Base-by-base conservation (phyloP, 2,329 filamentous ascomycete species). In the Aspergillaceae sp. region DNA sequence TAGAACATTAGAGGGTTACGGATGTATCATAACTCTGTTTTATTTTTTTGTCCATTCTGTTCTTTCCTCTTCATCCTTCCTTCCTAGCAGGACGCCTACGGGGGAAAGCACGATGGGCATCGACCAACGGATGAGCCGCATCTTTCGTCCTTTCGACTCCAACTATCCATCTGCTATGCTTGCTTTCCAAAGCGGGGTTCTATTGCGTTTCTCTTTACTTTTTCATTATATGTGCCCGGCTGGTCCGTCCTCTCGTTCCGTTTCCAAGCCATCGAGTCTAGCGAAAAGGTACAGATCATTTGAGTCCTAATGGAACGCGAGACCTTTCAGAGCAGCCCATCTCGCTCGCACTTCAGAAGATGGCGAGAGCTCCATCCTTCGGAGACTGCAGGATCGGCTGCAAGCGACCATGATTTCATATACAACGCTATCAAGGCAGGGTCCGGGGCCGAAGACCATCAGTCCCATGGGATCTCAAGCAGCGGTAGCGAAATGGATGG, bases 381-480 rank as follows among this genome's bases (percentile, higher is more conserved):
- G 30, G 48, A 46, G 11, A 58, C 55, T 7, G 54, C 53, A 0
- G 62, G 64, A 38, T 61, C 61, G 9, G 45, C 56, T 32, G 57
- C 58, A 11, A 68, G 64, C 44, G 62, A 66, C 27, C 63, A 66
- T 40, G 58, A 55, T 42, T 66, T 59, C 7, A 66, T 72, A 8
- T 68, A 61, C 50, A 61, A 69, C 51, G 68, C 67, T 5, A 48
- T 58, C 35, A 49, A 60, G 40, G 60, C 61, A 29, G 58, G 56
- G 29, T 63, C 64, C 4, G 53, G 55, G 19, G 54, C 51, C 33
- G 56, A 61, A 29, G 55, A 53, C 19, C 34, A 36, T 6, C 34
- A 11, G n/a, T 19, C n/a, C n/a, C 26, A 19, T 19, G n/a, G n/a
- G n/a, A 11, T 36, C 34, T 19, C n/a, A 36, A 36, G 59, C 48